Evolutionary conservation across 1,139 yeast genomes (phyloP), one percentile per base, ranked within the genome.

Genomic region (Magnusiomyces suaveolens): DNA sequence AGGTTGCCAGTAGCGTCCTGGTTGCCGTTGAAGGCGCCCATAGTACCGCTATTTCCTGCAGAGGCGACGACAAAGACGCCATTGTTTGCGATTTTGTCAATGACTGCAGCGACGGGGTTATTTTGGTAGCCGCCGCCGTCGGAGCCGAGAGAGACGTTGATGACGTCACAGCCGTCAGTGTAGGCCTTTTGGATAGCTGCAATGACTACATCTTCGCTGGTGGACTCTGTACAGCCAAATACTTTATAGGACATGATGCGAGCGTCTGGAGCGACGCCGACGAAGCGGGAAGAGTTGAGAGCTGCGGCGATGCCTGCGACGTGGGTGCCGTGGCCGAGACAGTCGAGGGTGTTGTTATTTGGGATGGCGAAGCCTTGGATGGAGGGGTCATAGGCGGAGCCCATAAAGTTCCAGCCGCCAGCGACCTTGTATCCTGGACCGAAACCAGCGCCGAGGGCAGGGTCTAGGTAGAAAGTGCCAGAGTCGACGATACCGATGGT

Each of bases 231-330:
- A 54, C 64, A 61, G 47, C 60, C 62, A 43, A 61, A 61, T 12
- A 61, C 61, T 18, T 54, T 53, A 52, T 61, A 61, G 53, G 60
- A 56, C 29, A 55, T 55, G 18, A 61, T 33, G 3, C 48, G 52
- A 21, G 63, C 61, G 36, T 53, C 51, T n/a, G 64, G 64, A 18
- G 64, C 62, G 23, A 61, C 64, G 50, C 64, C 64, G n/a, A 25
- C 38, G 23, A 54, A 24, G 8, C 46, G 29, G 20, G 52, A 46
- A 29, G 52, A 56, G 16, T 50, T 52, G 26, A 51, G 55, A 21
- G 59, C 64, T 32, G 56, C 58, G 50, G 62, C 58, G 18, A 61
- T 53, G n/a, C 63, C 57, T n/a, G 64, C 54, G 33, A 59, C 62
- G 48, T 59, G 56, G 2, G 64, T 52, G 21, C 64, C 64, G 50